Percentiles rank a stretch among this genome's conserved stretches.
Conservation (phyloP, 495 filamentous ascomycete genomes). For the Neurospora sp. region DNA sequence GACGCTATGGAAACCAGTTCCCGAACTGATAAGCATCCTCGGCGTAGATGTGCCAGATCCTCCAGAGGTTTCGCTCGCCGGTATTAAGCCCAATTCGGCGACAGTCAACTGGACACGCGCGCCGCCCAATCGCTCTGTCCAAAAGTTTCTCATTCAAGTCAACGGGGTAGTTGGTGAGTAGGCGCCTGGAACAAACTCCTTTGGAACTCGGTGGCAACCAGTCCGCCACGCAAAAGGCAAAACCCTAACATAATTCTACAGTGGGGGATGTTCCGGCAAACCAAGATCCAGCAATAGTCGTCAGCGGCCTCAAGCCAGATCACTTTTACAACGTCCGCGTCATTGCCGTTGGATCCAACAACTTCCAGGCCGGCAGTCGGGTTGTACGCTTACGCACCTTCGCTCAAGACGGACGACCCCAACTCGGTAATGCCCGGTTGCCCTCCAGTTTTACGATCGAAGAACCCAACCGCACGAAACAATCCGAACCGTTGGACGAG, state of each 20-base stretch:
- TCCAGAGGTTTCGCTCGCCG: constrained; percentile 85
- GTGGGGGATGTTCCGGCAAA: constrained; percentile 75
- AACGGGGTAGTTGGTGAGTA: constrained; percentile 81
- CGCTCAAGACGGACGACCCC: constrained; percentile 42
- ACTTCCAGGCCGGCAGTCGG: constrained; percentile 81
- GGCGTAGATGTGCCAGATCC: constrained; percentile 88
- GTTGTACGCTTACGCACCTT: constrained; percentile 72
- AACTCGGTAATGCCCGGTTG: constrained; percentile 41
- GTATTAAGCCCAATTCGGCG: constrained; percentile 74
- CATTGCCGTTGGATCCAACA: constrained; percentile 76
- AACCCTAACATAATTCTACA: constrained; percentile 24
- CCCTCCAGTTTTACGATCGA: constrained; percentile 44
- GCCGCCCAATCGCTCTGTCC: constrained; percentile 63
- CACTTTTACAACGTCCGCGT: constrained; percentile 89
- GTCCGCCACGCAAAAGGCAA: not conserved
- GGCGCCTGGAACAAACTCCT: not conserved
- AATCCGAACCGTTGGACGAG: constrained; percentile 28
- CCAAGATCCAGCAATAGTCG: constrained; percentile 80
- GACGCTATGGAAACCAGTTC: constrained; percentile 80
- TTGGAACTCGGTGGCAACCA: not conserved
- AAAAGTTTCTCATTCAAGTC: constrained; percentile 83
- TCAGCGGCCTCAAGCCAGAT: constrained; percentile 72
- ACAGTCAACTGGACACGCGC: constrained; percentile 87
- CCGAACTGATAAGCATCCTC: constrained; percentile 78
- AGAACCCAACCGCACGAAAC: constrained; percentile 31